These are phyloP conservation scores for Lablab purpureus DNA, from an alignment of 306 rosid genomes.

Conservation along the genomic window DNA sequence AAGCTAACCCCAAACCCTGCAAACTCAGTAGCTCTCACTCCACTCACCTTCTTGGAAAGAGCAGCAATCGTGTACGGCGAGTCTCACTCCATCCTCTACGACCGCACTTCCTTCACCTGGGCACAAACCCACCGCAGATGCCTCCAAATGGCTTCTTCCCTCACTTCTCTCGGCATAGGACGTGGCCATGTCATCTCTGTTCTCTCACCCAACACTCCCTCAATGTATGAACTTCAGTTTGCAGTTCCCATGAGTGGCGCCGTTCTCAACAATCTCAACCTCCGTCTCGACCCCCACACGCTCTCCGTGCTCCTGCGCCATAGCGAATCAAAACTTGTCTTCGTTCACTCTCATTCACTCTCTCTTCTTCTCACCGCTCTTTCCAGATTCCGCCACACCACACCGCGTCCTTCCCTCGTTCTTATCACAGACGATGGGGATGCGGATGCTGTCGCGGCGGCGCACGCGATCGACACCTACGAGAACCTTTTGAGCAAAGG, in stretches of 20 bases:
- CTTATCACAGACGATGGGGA: conserved; percentile 54
- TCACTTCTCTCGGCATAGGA: conserved; percentile 48
- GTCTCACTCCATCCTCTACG: conserved; percentile 55
- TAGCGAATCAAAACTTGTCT: conserved; percentile 69
- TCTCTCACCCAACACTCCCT: conserved; percentile 65
- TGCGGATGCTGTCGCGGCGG: conserved; percentile 35
- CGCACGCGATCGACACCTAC: conserved; percentile 40
- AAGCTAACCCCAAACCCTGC: conserved; percentile 42
- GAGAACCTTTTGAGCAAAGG: conserved; percentile 59
- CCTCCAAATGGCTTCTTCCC: conserved; percentile 69
- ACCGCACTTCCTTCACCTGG: conserved; percentile 61
- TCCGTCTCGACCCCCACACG: conserved; percentile 66
- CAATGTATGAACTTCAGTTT: conserved; percentile 83
- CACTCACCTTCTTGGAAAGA: conserved; percentile 61
- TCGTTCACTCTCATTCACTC: conserved; percentile 54
- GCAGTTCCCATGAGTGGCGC: conserved; percentile 82
- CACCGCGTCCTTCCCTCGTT: conserved; percentile 53
- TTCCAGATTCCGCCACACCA: conserved; percentile 48
- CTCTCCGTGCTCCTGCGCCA: conserved; percentile 69
- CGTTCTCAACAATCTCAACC: conserved; percentile 65
- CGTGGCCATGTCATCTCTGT: conserved; percentile 66
- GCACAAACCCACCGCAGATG: conserved; percentile 70
- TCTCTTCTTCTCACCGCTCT: conserved; percentile 52
- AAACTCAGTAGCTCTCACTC: conserved; percentile 66
- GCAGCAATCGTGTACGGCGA: conserved; percentile 57